These are phyloP conservation scores for Penicillium fimorum DNA, from an alignment of 495 filamentous ascomycete species.

Conservation along the genomic window DNA sequence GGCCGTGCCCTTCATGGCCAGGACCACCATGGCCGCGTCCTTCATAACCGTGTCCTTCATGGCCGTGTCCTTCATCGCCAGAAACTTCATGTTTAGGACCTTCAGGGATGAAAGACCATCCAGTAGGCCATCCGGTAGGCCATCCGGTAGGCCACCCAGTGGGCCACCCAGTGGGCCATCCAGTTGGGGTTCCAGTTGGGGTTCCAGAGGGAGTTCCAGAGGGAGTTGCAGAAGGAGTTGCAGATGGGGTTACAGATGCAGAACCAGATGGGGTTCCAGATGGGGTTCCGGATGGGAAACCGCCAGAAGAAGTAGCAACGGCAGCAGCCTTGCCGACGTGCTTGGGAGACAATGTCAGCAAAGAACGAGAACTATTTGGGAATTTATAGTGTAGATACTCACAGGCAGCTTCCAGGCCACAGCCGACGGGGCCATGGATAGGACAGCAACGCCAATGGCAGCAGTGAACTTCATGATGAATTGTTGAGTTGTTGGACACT, in stretches of 20 bases:
- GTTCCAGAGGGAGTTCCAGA: neutral
- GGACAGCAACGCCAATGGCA: slow-evolving; percentile 29
- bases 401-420: slow-evolving; percentile 21
- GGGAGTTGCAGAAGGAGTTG: neutral
- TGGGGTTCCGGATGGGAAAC: slow-evolving; percentile 9
- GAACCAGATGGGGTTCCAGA: slow-evolving; percentile 5
- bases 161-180: neutral
- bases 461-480: slow-evolving; percentile 37
- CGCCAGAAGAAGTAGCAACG: slow-evolving; percentile 8
- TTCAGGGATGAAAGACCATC: neutral
- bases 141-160: neutral
- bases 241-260: too few relatives aligned
- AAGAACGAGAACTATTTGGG: neutral
- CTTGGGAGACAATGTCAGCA: neutral
- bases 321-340: slow-evolving; percentile 3
- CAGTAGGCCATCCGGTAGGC: neutral
- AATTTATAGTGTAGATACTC: neutral
- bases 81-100: neutral
- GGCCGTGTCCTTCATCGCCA: neutral
- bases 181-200: neutral
- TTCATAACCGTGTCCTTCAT: neutral
- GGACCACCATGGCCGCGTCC: neutral
- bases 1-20: neutral
- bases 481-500: slow-evolving; percentile 10
- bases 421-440: slow-evolving; percentile 26